These are phyloP conservation scores for Lolium perenne DNA, from an alignment of 176 grass and related monocot genomes.

Conservation along the genomic window DNA sequence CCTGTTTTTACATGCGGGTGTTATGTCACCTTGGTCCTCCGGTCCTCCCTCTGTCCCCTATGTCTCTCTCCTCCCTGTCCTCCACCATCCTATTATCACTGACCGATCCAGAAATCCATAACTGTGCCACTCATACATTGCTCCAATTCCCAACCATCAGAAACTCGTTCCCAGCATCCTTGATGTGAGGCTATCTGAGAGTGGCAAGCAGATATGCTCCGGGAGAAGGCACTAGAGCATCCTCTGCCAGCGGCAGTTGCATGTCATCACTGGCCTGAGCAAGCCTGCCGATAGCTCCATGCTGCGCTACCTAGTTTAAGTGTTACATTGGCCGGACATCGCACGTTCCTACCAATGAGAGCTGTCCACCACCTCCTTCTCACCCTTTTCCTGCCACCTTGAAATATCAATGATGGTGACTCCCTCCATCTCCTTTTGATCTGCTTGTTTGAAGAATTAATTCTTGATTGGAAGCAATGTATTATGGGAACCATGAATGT, in stretches of 20 bases:
- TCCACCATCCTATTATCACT: neutral
- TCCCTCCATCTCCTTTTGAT: neutral
- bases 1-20: neutral
- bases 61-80: neutral
- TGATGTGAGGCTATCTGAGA: neutral
- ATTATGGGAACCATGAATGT: neutral
- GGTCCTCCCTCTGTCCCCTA: neutral
- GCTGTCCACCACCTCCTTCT: neutral
- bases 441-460: neutral
- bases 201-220: neutral
- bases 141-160: neutral
- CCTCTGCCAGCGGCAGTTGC: neutral
- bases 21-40: neutral
- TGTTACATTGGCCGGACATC: neutral
- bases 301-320: neutral
- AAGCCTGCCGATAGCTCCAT: neutral
- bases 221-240: neutral
- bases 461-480: constrained; percentile 7
- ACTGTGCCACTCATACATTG: neutral
- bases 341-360: neutral
- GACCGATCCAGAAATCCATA: neutral
- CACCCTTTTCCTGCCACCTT: constrained; percentile 3
- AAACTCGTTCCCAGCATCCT: neutral
- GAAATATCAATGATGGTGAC: neutral
- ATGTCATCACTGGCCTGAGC: neutral